Evolutionary conservation across 1,284 basidiomycete species (phyloP), one percentile per base, ranked within the genome.

Genomic region (Sanguinoderma infundibulare): DNA sequence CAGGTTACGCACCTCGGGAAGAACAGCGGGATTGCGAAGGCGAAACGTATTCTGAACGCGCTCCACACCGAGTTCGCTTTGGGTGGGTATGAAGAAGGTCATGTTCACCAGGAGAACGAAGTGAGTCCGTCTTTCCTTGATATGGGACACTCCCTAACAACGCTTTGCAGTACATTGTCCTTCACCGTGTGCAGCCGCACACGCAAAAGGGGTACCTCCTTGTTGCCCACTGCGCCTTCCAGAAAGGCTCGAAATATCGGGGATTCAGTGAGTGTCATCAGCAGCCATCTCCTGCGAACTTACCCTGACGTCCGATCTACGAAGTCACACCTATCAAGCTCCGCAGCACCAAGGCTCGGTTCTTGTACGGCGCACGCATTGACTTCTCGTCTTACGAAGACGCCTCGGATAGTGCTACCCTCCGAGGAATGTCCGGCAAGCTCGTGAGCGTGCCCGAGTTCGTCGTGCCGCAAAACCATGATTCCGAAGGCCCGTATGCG

Each of bases 41-140:
- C 91, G 55, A 98, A 98, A 81, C 81, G 93, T 57, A 74, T 96
- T 0, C 72, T 98, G 63, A 98, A 98, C 72, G 85, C 89, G 58
- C 74, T 98, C 52, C 95, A 95, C 75, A 80, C 92, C 39, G 94
- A 98, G 79, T 96, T 98, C 92, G 85, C 94, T 7, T 78, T 92
- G 32, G 86, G 82, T 1, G 91, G 87, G 0, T 97, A 84, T 67
- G 86, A 87, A 63, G 96, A 98, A 74, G 96, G 95, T 0, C 94
- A 98, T 77, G 94, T 98, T 12, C 95, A 96, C 71, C 94, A 98
- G 74, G 96, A 98, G 73, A 94, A 93, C 66, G 88, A 96, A 73
- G 95, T 93, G 73, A 76, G 90, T 86, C 9, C n/a, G 6, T 39
- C 14, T 42, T 0, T 35, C 30, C 55, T 30, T 34, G 20, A 42